Evolutionary conservation across 441 rosid species (phyloP).

Genomic region (Arabidopsis hybrid): DNA sequence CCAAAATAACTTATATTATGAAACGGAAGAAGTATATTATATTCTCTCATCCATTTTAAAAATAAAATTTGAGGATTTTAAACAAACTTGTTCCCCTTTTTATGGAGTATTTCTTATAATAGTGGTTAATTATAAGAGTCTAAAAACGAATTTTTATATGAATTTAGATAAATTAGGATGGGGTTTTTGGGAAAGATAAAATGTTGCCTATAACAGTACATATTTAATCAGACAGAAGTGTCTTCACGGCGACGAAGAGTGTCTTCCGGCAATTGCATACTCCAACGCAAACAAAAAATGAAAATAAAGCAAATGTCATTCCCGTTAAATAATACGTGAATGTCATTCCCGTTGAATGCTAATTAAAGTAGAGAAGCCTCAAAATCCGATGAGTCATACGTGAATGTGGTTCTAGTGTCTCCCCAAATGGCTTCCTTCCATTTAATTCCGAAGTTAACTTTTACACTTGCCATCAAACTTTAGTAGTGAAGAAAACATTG

Average conservation of each 20-base stretch:
- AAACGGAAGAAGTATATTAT: too few species aligned
- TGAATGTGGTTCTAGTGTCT: constrained; percentile 25
- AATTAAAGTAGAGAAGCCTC: constrained; percentile 28
- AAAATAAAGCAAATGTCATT: too few species aligned
- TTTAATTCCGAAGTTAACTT: not conserved
- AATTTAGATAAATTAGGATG: not conserved
- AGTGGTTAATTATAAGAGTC: too few species aligned
- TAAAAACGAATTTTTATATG: not conserved
- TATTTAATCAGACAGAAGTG: constrained; percentile 23
- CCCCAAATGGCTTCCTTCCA: constrained; percentile 5
- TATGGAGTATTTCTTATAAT: not conserved
- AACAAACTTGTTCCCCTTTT: too few species aligned
- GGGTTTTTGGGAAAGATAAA: constrained; percentile 20
- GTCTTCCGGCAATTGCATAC: constrained; percentile 17
- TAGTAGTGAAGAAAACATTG: not conserved
- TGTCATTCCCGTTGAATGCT: not conserved
- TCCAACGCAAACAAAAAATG: constrained; percentile 22
- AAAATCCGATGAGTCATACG: constrained; percentile 3
- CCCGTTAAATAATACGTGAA: not conserved
- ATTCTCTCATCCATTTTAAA: too few species aligned
- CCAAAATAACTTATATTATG: too few species aligned
- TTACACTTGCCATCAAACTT: constrained; percentile 5
- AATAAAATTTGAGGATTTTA: too few species aligned
- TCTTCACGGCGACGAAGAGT: constrained; percentile 33
- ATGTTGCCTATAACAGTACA: constrained; percentile 19